A percentile compares a stretch with the other conserved stretches of the same genome.
These are phyloP conservation scores for Orbilia oligospora DNA, from an alignment of 2,329 filamentous ascomycete genomes.

Conservation along the genomic window DNA sequence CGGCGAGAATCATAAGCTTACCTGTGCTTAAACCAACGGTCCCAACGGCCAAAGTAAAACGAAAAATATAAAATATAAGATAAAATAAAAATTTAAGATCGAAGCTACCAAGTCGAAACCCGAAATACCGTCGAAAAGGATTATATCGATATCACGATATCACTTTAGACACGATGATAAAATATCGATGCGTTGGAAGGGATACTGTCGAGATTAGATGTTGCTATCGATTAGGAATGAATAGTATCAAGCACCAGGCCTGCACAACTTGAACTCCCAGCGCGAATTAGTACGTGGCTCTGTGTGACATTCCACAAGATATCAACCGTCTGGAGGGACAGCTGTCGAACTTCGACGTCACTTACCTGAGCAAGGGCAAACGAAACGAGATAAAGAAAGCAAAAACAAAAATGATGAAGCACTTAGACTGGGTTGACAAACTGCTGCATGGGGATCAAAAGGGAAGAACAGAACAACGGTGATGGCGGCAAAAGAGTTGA, in stretches of 20 bases:
- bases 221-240: slow-evolving; percentile 42
- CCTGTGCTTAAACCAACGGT: background rate
- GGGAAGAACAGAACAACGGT: slow-evolving; percentile 16
- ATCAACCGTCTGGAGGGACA: slow-evolving; percentile 1
- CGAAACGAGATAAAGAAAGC: slow-evolving; percentile 40
- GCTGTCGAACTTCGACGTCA: slow-evolving; percentile 19
- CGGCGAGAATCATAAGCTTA: slow-evolving; percentile 17
- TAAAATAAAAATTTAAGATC: background rate
- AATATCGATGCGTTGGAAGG: slow-evolving; percentile 19
- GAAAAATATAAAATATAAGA: background rate
- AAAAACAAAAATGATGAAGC: slow-evolving; percentile 42
- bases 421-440: slow-evolving; percentile 42
- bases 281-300: slow-evolving; percentile 22
- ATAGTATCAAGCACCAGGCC: slow-evolving; percentile 50
- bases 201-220: slow-evolving; percentile 11
- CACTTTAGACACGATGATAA: slow-evolving; percentile 3
- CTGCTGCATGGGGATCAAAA: slow-evolving; percentile 49
- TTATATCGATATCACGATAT: slow-evolving; percentile 15
- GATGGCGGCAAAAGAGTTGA: slow-evolving; percentile 46
- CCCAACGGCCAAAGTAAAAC: background rate
- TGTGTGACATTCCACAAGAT: slow-evolving; percentile 17
- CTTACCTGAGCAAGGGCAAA: slow-evolving; percentile 50
- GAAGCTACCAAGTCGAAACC: slow-evolving; percentile 1
- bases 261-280: slow-evolving; percentile 9
- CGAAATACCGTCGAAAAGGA: background rate